Conservation (phyloP, 225 moss, liverwort and hornwort genomes). For the Ulota crispa region DNA sequence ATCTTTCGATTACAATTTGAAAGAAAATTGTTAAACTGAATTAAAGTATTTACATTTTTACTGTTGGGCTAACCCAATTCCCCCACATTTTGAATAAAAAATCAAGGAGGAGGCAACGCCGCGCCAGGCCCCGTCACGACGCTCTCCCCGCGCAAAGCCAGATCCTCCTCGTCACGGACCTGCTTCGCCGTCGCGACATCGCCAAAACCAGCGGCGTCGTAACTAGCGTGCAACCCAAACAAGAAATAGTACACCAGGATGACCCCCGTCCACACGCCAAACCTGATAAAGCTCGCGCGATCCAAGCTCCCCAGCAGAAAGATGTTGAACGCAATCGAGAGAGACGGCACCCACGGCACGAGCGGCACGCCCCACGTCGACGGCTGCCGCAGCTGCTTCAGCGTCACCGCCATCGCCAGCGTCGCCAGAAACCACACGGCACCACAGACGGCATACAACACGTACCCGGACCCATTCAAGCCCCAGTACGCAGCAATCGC, state of each 20-base stretch:
- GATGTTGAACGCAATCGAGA: slow-evolving; percentile 60
- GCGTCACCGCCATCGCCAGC: slow-evolving; percentile 39
- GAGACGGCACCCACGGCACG: slow-evolving; percentile 76
- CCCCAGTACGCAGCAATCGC: slow-evolving; percentile 62
- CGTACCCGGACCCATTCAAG: slow-evolving; percentile 21
- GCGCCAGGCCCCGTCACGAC: slow-evolving; percentile 8
- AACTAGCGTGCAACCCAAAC: slow-evolving; percentile 78
- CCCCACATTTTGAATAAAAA: too few relatives aligned
- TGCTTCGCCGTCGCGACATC: background rate
- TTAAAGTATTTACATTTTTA: too few relatives aligned
- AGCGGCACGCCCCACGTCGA: slow-evolving; percentile 77
- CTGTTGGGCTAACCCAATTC: too few relatives aligned
- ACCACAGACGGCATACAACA: slow-evolving; percentile 34
- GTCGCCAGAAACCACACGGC: slow-evolving; percentile 62
- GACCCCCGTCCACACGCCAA: slow-evolving; percentile 57
- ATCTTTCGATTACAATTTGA: too few relatives aligned
- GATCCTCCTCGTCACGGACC: background rate
- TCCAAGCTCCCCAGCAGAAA: slow-evolving; percentile 77
- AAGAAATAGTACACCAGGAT: slow-evolving; percentile 74
- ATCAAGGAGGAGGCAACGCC: background rate
- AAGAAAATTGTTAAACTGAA: too few relatives aligned
- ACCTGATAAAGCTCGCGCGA: slow-evolving; percentile 56
- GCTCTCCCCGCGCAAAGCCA: background rate
- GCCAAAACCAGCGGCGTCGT: slow-evolving; percentile 50
- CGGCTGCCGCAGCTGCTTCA: slow-evolving; percentile 37